A percentile compares a stretch with the other conserved stretches of the same genome.
These are phyloP conservation scores for Kentomonas sorsogonicus DNA, from an alignment of 208 protist genomes.

Conservation along the genomic window DNA sequence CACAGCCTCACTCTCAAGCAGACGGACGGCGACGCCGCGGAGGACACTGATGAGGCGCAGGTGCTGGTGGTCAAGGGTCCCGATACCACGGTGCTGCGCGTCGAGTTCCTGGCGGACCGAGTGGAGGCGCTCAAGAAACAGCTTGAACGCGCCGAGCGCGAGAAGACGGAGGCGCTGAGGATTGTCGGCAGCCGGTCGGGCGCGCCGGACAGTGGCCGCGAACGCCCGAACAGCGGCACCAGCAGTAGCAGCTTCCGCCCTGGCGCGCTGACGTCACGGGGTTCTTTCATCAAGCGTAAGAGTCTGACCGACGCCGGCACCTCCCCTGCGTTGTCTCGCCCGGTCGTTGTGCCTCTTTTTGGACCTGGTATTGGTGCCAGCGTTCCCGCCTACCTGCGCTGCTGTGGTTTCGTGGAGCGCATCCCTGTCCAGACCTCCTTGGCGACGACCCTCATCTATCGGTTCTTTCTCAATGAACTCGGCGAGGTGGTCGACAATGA, in stretches of 20 bases:
- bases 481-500: too few relatives aligned
- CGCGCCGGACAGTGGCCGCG: too few relatives aligned
- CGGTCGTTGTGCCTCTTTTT: slow-evolving; percentile 33
- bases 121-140: slow-evolving; percentile 28
- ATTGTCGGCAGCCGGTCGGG: too few relatives aligned
- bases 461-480: slow-evolving; percentile 67
- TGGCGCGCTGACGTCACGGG: too few relatives aligned
- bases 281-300: too few relatives aligned
- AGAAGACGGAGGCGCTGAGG: too few relatives aligned
- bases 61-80: slow-evolving; percentile 32
- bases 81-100: slow-evolving; percentile 44
- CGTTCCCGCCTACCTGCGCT: slow-evolving; percentile 46
- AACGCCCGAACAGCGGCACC: too few relatives aligned
- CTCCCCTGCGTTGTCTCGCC: background rate
- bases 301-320: background rate
- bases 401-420: slow-evolving; percentile 44
- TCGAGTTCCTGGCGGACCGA: slow-evolving; percentile 68
- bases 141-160: slow-evolving; percentile 13
- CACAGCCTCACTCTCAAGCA: slow-evolving; percentile 14
- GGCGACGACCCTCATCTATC: slow-evolving; percentile 33
- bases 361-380: slow-evolving; percentile 26
- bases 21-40: background rate
- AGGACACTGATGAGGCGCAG: slow-evolving; percentile 8
- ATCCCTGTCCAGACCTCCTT: slow-evolving; percentile 24
- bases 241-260: too few relatives aligned